Conservation (phyloP, 306 rosid species). For the Sphenostylis stenocarpa region DNA sequence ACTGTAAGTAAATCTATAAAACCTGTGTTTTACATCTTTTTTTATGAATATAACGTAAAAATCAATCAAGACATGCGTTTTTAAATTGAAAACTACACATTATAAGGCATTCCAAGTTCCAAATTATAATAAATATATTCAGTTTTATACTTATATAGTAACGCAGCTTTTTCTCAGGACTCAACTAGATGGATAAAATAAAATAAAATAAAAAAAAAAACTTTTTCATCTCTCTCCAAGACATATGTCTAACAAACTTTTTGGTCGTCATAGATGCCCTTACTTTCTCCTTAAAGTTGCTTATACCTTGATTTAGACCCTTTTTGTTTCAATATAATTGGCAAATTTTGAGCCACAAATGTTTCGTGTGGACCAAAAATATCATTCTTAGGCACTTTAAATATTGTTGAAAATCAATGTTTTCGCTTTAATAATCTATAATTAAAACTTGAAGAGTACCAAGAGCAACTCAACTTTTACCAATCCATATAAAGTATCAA, state of each 20-base stretch:
- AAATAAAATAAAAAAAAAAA: not conserved
- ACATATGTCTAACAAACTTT: constrained; percentile 32
- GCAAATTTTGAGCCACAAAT: not conserved
- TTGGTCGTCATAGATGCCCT: constrained; percentile 21
- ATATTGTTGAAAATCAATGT: not conserved
- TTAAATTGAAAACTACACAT: not conserved
- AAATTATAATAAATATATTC: not conserved
- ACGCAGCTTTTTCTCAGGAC: not conserved
- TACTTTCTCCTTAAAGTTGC: not conserved
- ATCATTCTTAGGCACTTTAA: not conserved
- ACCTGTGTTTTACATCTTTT: too few species aligned
- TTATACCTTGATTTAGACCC: constrained; percentile 23
- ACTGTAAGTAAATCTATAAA: too few species aligned
- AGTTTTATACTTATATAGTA: constrained; percentile 7
- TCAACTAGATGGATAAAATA: not conserved
- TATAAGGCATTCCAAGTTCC: not conserved
- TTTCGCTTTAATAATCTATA: not conserved
- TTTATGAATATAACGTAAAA: not conserved
- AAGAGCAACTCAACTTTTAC: not conserved
- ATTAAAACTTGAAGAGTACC: not conserved
- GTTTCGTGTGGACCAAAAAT: not conserved
- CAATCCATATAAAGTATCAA: not conserved
- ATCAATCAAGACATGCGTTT: not conserved
- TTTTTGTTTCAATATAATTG: constrained; percentile 3
- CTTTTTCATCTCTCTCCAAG: not conserved